Evolutionary conservation across 179 eudicot genomes (phyloP), one percentile per base, ranked within the genome.

Genomic region (Silene vulgaris): DNA sequence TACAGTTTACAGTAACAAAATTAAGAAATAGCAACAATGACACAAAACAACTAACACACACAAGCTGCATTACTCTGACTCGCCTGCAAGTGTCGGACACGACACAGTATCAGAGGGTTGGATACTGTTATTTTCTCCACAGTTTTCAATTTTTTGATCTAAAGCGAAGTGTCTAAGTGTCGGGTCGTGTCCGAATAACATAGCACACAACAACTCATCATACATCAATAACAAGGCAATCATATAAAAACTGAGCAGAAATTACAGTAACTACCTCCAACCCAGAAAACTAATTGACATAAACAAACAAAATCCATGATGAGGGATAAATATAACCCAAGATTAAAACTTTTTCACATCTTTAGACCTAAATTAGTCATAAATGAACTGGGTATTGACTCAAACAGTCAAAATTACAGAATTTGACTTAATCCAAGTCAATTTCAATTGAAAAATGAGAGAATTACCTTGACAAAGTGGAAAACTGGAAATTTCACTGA

Each of bases 371-470:
- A 73, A 32, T 30, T 32, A 1, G 63, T 19, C 32, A 28, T 17
- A 73, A 73, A 17, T 32, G 28, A 73, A 59, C 20, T 60, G 67
- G 75, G 67, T 30, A 26, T 54, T 19, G n/a, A 9, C 0, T 17
- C 63, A 72, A 26, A 30, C 28, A 26, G 1, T 16, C 64, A 72
- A 13, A 57, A 56, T 2, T 7, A 3, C 64, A 72, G 5, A 70
- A 59, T 43, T 45, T 43, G 26, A 48, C 60, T 2, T 45, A 19
- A 12, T 70, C 29, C 37, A 30, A 71, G 28, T 7, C 32, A 20
- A 11, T 11, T 19, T 61, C 19, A 6, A 19, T 20, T 5, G 21
- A 20, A 63, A 63, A 63, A 63, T 63, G 30, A 63, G 11, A 63
- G 29, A 28, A 12, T 63, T 63, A 63, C 67, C 67, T 63, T 63